A percentile compares a stretch with the other conserved stretches of the same genome.
These are phyloP conservation scores for Vigna mungo DNA, from an alignment of 306 rosid genomes.

Conservation along the genomic window DNA sequence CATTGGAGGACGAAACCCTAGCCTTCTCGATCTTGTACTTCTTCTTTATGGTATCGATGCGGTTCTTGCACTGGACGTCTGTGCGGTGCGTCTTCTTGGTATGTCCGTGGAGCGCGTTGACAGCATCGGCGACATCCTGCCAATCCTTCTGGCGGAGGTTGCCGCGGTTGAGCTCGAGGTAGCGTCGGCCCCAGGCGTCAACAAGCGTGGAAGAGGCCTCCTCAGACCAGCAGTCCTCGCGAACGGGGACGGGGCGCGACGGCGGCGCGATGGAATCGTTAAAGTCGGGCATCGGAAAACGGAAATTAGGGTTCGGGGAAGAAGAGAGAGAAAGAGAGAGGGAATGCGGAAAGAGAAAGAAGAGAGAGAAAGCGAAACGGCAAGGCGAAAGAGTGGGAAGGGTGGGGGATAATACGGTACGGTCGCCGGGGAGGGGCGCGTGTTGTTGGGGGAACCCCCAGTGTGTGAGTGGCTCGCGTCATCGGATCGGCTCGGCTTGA, in stretches of 20 bases:
- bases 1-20: constrained; percentile 75
- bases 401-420: constrained; percentile 70
- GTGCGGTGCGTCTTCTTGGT: constrained; percentile 92
- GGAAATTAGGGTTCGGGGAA: constrained; percentile 41
- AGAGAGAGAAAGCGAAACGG: constrained; percentile 53
- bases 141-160: constrained; percentile 98
- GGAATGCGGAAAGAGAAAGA: constrained; percentile 6
- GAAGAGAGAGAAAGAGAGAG: constrained; percentile 14
- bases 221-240: constrained; percentile 97
- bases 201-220: constrained; percentile 91
- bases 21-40: constrained; percentile 93
- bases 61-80: constrained; percentile 95
- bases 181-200: constrained; percentile 95
- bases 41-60: constrained; percentile 93
- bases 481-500: constrained; percentile 70
- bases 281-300: constrained; percentile 69
- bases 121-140: constrained; percentile 97
- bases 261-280: constrained; percentile 65
- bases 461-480: constrained; percentile 64
- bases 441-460: constrained; percentile 60
- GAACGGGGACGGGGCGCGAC: constrained; percentile 77
- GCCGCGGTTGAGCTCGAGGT: constrained; percentile 91
- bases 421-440: constrained; percentile 85
- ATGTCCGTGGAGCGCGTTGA: constrained; percentile 89
- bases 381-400: constrained; percentile 69